These are phyloP conservation scores for Penicillium sp. DNA, from an alignment of 2,329 filamentous ascomycete species.

Conservation along the genomic window DNA sequence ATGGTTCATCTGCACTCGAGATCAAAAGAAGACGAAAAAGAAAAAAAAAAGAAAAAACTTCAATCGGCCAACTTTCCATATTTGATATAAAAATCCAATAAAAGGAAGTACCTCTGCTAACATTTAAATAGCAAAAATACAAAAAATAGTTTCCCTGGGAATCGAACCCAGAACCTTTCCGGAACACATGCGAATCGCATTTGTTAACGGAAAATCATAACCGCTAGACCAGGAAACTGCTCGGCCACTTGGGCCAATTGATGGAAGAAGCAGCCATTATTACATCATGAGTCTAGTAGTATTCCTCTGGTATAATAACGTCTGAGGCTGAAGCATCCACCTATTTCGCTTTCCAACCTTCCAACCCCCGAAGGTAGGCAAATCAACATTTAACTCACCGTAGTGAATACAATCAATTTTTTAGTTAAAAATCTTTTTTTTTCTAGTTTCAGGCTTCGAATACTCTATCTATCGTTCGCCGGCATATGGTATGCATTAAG, in stretches of 20 bases:
- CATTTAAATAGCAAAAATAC: not conserved
- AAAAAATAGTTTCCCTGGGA: conserved; percentile 14
- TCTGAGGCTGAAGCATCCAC: too few relatives aligned
- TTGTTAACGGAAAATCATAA: conserved; percentile 17
- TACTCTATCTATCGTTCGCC: too few relatives aligned
- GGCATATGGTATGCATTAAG: too few relatives aligned
- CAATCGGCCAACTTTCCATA: not conserved
- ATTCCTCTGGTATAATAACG: too few relatives aligned
- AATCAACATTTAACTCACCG: too few relatives aligned
- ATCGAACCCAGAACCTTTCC: conserved; percentile 17
- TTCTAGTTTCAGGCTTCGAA: too few relatives aligned
- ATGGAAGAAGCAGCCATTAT: accelerated
- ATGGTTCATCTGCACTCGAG: not conserved
- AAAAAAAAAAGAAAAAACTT: not conserved
- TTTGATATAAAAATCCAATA: not conserved
- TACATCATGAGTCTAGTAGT: not conserved
- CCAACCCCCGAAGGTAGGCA: too few relatives aligned
- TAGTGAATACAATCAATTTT: too few relatives aligned
- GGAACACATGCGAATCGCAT: conserved; percentile 5
- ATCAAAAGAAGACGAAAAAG: not conserved
- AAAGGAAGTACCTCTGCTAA: not conserved
- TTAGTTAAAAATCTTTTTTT: too few relatives aligned
- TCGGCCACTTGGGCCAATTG: not conserved
- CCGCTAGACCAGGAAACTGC: conserved; percentile 14
- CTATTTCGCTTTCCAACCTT: too few relatives aligned